A percentile compares a stretch with the other conserved stretches of the same genome.
Evolutionary conservation across 805 yeast genomes (phyloP).

Genomic region (Yarrowia divulgata): DNA sequence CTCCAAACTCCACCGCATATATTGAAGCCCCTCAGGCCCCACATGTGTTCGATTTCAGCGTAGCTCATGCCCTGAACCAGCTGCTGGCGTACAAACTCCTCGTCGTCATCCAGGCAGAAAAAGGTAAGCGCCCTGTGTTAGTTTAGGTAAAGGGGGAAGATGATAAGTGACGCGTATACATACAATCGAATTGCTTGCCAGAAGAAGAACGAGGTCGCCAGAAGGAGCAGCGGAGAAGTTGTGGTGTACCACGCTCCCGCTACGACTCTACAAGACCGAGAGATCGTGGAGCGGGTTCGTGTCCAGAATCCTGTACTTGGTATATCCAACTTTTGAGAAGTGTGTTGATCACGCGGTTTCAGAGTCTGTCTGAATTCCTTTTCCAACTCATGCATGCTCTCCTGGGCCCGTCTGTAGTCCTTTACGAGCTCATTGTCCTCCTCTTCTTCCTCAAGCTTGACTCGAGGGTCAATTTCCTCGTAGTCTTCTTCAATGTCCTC

Average conservation of each 20-base stretch:
- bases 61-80: conserved; percentile 34
- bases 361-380: neutral
- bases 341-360: neutral
- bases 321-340: neutral
- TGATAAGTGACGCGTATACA: conserved; percentile 26
- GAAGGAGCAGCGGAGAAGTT: conserved; percentile 14
- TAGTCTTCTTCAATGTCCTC: neutral
- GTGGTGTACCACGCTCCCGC: conserved; percentile 9
- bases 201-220: conserved; percentile 28
- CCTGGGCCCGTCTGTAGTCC: neutral
- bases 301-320: neutral
- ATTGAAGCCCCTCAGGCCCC: conserved; percentile 29
- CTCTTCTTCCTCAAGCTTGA: neutral
- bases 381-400: conserved; percentile 7
- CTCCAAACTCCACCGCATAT: conserved; percentile 26
- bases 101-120: conserved; percentile 37
- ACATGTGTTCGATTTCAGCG: conserved; percentile 30
- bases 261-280: neutral
- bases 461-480: neutral
- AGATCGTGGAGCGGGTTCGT: neutral
- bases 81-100: conserved; percentile 37
- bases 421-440: neutral
- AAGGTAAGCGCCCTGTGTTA: conserved; percentile 37
- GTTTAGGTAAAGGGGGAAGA: conserved; percentile 28
- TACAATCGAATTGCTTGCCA: conserved; percentile 37